Percentiles rank a stretch among this genome's conserved stretches.
These are phyloP conservation scores for Boletus vermiculosoides DNA, from an alignment of 768 basidiomycete genomes.

Conservation along the genomic window DNA sequence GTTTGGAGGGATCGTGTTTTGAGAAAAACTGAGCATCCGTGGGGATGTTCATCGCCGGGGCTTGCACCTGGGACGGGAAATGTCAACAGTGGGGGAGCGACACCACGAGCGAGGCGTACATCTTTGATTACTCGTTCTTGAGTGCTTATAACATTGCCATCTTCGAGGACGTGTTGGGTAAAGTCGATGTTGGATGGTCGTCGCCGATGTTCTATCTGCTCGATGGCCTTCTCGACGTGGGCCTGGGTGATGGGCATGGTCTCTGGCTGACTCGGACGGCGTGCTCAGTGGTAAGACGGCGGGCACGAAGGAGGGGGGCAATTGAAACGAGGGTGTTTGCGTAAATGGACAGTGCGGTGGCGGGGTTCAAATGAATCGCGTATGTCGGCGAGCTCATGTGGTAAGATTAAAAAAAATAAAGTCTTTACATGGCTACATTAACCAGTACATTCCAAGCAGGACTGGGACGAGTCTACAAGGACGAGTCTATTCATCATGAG, in stretches of 20 bases:
- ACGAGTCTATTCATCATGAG: conserved; percentile 25
- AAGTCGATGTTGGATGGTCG: conserved; percentile 74
- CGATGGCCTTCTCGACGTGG: conserved; percentile 36
- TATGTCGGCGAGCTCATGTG: neutral
- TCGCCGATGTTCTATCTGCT: conserved; percentile 42
- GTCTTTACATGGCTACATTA: conserved; percentile 14
- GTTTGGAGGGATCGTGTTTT: conserved; percentile 78
- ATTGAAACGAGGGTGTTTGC: conserved; percentile 9
- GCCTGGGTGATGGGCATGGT: conserved; percentile 37
- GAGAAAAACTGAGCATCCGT: conserved; percentile 95
- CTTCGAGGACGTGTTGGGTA: conserved; percentile 89
- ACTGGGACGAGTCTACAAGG: neutral
- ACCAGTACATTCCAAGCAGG: neutral
- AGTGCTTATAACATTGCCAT: conserved; percentile 87
- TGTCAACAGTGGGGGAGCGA: conserved; percentile 8
- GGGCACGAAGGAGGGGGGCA: neutral
- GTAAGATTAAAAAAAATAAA: conserved; percentile 2
- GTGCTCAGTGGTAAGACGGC: neutral
- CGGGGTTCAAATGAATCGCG: conserved; percentile 31
- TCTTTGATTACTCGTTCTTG: conserved; percentile 97
- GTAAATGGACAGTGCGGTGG: conserved; percentile 17
- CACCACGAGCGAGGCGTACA: conserved; percentile 44
- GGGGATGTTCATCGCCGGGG: conserved; percentile 90
- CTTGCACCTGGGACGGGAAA: conserved; percentile 72
- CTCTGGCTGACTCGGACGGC: neutral